These are phyloP conservation scores for Karstenula rhodostoma DNA, from an alignment of 2,329 filamentous ascomycete genomes.

Conservation along the genomic window DNA sequence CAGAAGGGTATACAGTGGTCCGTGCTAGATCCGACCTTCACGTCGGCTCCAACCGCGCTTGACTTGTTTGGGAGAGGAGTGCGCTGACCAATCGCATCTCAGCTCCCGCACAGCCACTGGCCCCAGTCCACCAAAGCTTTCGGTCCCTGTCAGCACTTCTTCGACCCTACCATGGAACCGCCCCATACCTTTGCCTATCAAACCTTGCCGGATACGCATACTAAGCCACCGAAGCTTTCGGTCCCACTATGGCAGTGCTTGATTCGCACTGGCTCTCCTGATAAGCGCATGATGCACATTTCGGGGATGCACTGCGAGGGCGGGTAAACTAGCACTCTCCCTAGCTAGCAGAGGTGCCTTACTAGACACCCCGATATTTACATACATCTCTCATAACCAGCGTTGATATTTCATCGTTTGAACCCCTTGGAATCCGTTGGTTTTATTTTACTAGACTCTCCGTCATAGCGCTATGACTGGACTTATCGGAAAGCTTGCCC, in stretches of 20 bases:
- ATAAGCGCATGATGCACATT: background rate
- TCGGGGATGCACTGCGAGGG: background rate
- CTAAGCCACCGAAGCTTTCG: conserved; percentile 1
- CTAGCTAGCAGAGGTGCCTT: background rate
- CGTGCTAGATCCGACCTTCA: no score
- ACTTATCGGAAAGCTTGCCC: conserved; percentile 11
- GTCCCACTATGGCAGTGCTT: conserved; percentile 2
- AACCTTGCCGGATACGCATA: background rate
- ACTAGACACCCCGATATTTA: background rate
- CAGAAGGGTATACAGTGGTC: no score
- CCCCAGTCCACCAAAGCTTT: background rate
- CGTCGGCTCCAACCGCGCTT: no score
- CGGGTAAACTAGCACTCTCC: background rate
- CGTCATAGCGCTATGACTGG: background rate
- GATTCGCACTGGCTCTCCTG: no score
- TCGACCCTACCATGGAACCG: background rate
- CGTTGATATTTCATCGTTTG: no score
- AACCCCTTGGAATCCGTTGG: no score
- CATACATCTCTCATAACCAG: background rate
- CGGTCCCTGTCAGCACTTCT: conserved; percentile 5
- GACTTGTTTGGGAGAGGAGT: conserved; percentile 1
- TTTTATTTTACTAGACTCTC: no score
- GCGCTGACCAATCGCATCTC: background rate
- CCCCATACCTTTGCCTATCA: background rate
- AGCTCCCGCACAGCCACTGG: background rate